A percentile compares a stretch with the other conserved stretches of the same genome.
Evolutionary conservation across 2,329 filamentous ascomycete species (phyloP).

Genomic region (Penicillium oxalicum): DNA sequence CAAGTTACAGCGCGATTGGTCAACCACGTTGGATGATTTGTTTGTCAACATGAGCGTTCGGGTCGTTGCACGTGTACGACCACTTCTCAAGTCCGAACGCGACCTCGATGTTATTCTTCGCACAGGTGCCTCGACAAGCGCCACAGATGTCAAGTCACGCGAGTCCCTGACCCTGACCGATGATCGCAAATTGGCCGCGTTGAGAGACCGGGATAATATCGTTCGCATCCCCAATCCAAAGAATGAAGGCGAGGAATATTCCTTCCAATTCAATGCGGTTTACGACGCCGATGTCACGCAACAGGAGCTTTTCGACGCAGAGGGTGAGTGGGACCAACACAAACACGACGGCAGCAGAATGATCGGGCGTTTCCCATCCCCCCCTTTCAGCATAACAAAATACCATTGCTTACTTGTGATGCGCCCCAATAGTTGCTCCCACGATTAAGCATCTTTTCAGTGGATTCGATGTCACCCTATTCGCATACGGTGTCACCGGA

Average conservation of each 20-base stretch:
- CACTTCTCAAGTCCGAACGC: constrained; percentile 76
- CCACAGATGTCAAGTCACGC: constrained; percentile 16
- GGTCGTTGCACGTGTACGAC: constrained; percentile 85
- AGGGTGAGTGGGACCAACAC: constrained; percentile 55
- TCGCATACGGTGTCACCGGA: constrained; percentile 88
- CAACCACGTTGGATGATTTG: constrained; percentile 8
- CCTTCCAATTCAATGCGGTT: constrained; percentile 90
- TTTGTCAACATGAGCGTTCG: constrained; percentile 52
- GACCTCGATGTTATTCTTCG: constrained; percentile 84
- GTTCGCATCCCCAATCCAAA: constrained; percentile 91
- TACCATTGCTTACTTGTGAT: neutral
- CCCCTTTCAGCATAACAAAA: too few species aligned
- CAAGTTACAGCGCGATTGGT: neutral
- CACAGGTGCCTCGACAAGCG: constrained; percentile 45
- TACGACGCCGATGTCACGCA: constrained; percentile 77
- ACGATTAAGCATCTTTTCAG: constrained; percentile 84
- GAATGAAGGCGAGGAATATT: constrained; percentile 84
- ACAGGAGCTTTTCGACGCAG: constrained; percentile 79
- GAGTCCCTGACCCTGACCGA: constrained; percentile 18
- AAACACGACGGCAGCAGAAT: too few species aligned
- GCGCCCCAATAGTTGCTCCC: constrained; percentile 62
- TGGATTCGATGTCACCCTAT: constrained; percentile 80
- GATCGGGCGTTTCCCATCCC: too few species aligned
- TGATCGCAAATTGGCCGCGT: constrained; percentile 24
- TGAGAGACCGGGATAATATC: constrained; percentile 55